A percentile compares a stretch with the other conserved stretches of the same genome.
Evolutionary conservation across 2,329 filamentous ascomycete genomes (phyloP).

Genomic region (Lomentospora prolificans): DNA sequence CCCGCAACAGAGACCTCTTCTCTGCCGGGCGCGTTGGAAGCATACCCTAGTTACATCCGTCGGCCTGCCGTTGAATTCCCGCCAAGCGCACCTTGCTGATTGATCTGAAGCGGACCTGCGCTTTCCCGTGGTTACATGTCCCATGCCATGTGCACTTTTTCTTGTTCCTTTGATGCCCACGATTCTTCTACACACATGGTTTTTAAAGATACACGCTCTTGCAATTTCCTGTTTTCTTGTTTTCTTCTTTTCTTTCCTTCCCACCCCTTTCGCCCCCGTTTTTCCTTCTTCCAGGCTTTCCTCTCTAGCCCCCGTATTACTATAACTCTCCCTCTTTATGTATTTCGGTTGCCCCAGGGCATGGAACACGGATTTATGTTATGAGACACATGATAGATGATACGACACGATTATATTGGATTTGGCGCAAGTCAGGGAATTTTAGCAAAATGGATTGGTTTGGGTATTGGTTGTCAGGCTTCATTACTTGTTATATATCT

Average conservation of each 20-base stretch:
- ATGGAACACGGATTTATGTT: neutral
- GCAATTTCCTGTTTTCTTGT: no score
- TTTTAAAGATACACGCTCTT: neutral
- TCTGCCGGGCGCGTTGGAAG: no score
- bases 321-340: conserved; percentile 12
- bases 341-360: neutral
- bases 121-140: neutral
- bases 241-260: neutral
- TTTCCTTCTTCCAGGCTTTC: neutral
- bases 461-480: no score
- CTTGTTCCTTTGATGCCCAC: neutral
- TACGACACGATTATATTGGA: neutral
- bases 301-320: conserved; percentile 1
- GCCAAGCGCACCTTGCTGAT: no score
- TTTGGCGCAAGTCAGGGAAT: neutral
- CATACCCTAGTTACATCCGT: no score
- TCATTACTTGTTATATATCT: neutral
- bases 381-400: neutral
- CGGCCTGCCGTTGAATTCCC: no score
- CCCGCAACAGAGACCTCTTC: no score
- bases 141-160: conserved; percentile 1
- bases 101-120: neutral
- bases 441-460: no score
- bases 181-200: neutral
- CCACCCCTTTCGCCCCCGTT: neutral